Percentiles rank a stretch among this genome's conserved stretches.
Conservation (phyloP, 2,329 filamentous ascomycete genomes). For the Kalaharituber pfeilii region DNA sequence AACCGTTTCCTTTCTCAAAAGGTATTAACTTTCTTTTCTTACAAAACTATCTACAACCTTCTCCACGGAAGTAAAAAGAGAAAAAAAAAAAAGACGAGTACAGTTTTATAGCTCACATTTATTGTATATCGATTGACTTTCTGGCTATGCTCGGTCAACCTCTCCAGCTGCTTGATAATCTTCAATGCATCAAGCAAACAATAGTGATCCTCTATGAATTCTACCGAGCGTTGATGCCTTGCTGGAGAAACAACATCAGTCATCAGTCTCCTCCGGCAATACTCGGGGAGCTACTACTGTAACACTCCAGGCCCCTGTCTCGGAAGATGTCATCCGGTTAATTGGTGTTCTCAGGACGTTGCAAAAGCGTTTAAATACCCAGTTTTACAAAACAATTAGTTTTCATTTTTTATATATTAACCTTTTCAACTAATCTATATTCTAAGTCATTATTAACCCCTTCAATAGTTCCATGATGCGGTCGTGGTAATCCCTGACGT, state of each 20-base stretch:
- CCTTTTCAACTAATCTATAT: background rate
- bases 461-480: slow-evolving; percentile 36
- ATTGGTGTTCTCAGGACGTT: slow-evolving; percentile 19
- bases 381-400: background rate
- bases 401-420: background rate
- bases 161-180: slow-evolving; percentile 56
- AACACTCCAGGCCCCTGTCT: slow-evolving; percentile 12
- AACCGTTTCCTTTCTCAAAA: background rate
- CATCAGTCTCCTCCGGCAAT: slow-evolving; percentile 14
- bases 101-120: too few species aligned
- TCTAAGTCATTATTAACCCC: background rate
- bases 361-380: slow-evolving; percentile 4
- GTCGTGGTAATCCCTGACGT: slow-evolving; percentile 52
- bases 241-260: slow-evolving; percentile 18
- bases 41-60: slow-evolving; percentile 80
- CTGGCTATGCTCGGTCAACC: slow-evolving; percentile 69
- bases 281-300: slow-evolving; percentile 17
- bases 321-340: slow-evolving; percentile 22
- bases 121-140: slow-evolving; percentile 56
- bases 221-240: slow-evolving; percentile 50
- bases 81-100: background rate
- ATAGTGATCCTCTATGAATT: slow-evolving; percentile 60
- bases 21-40: slow-evolving; percentile 35
- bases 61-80: slow-evolving; percentile 37
- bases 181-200: slow-evolving; percentile 87